phyloP scores from a whole-genome alignment of 371 early-diverging fungal genomes.

The Mortierella sp. region DNA sequence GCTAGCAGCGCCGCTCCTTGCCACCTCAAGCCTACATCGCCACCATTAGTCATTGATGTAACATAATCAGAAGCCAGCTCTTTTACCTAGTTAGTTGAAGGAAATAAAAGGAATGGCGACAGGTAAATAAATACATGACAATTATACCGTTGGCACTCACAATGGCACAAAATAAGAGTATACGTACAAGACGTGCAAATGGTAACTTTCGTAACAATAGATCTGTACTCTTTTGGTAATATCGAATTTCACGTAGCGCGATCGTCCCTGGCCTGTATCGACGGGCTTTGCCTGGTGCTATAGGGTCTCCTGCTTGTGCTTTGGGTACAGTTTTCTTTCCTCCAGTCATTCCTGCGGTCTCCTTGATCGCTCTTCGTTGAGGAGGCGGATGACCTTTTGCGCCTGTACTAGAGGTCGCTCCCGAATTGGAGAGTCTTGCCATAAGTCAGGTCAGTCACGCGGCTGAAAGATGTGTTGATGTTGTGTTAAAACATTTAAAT shows the following conservation, averaged over 20 bases:
- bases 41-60: conserved; percentile 48
- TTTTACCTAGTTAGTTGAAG: conserved; percentile 63
- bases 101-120: not conserved
- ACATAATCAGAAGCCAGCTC: conserved; percentile 72
- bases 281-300: conserved; percentile 23
- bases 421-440: conserved; percentile 6
- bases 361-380: conserved; percentile 13
- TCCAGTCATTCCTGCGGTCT: conserved; percentile 10
- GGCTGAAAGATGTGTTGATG: not conserved
- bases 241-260: conserved; percentile 79
- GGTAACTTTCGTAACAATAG: conserved; percentile 82
- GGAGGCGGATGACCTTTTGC: conserved; percentile 6
- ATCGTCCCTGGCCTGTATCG: conserved; percentile 77
- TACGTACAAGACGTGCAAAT: conserved; percentile 79
- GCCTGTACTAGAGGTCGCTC: not conserved
- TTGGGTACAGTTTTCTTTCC: conserved; percentile 10
- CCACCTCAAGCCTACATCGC: conserved; percentile 77
- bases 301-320: conserved; percentile 32
- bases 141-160: not conserved
- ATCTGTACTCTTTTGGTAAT: conserved; percentile 80
- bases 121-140: not conserved
- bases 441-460: not conserved
- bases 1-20: conserved; percentile 85
- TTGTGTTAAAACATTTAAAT: conserved; percentile 7
- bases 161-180: not conserved